phyloP scores from a whole-genome alignment of 768 basidiomycete species.

The Lyophyllum shimeji region DNA sequence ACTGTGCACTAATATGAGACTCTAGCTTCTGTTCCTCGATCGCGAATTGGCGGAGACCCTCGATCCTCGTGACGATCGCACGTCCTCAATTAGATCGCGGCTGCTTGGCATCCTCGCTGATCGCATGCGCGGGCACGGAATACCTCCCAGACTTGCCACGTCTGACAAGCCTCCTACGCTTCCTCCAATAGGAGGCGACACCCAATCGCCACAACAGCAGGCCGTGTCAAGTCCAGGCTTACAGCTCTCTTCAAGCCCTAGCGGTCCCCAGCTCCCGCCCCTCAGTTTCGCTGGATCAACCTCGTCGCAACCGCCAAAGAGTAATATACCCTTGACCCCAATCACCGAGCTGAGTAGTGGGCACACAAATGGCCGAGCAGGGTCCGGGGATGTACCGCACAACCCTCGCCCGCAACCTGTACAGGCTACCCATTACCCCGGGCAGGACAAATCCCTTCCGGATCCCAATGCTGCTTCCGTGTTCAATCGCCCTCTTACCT shows the following conservation, averaged over 20 bases:
- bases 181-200: constrained; percentile 31
- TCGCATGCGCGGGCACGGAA: constrained; percentile 51
- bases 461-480: background rate
- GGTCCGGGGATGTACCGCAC: background rate
- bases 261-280: constrained; percentile 59
- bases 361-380: constrained; percentile 5
- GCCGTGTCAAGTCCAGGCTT: background rate
- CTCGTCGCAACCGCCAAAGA: constrained; percentile 10
- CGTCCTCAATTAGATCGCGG: constrained; percentile 62
- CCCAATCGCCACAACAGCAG: constrained; percentile 12
- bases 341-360: constrained; percentile 18
- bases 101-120: constrained; percentile 63
- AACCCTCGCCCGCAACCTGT: background rate
- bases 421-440: constrained; percentile 4
- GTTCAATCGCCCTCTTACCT: constrained; percentile 2
- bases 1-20: constrained; percentile 12
- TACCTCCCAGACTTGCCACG: constrained; percentile 12
- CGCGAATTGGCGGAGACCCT: constrained; percentile 78
- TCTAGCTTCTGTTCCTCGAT: constrained; percentile 82
- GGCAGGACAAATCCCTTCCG: constrained; percentile 9
- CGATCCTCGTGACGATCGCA: constrained; percentile 77
- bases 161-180: constrained; percentile 32
- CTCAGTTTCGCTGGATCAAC: constrained; percentile 42
- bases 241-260: constrained; percentile 10
- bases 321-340: constrained; percentile 20